Evolutionary conservation across 2,329 filamentous ascomycete genomes (phyloP).

Genomic region (Trichoderma brevicompactum): DNA sequence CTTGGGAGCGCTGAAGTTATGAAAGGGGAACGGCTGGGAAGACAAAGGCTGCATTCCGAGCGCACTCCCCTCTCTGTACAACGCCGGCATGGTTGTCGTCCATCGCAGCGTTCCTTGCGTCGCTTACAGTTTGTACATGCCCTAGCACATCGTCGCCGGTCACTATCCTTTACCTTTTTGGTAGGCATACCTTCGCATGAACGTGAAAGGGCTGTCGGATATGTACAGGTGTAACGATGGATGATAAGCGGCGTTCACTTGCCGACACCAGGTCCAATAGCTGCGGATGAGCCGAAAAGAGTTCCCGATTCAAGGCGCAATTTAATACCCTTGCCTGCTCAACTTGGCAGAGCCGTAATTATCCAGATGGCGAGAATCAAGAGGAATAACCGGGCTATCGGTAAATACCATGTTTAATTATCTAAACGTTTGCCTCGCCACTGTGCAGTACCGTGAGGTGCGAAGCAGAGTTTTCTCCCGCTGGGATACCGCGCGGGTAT

Average conservation of each 20-base stretch:
- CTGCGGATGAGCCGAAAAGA: neutral
- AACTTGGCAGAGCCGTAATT: neutral
- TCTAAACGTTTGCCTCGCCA: neutral
- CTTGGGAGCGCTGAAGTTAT: neutral
- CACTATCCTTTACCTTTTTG: conserved; percentile 8
- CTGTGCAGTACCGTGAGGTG: neutral
- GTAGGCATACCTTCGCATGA: neutral
- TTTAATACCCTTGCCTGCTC: neutral
- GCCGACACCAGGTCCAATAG: neutral
- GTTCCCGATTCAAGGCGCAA: neutral
- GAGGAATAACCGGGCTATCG: too few relatives aligned
- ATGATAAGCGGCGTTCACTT: neutral
- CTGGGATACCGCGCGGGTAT: conserved; percentile 14
- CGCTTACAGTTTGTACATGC: conserved; percentile 17
- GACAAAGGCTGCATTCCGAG: neutral
- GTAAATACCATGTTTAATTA: neutral
- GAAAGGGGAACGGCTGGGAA: neutral
- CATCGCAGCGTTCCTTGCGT: conserved; percentile 15
- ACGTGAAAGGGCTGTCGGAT: neutral
- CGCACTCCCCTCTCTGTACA: conserved; percentile 1
- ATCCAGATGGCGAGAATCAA: neutral
- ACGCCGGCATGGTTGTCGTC: conserved; percentile 4
- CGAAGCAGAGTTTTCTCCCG: neutral
- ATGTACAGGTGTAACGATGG: neutral
- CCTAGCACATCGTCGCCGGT: conserved; percentile 1